These are phyloP conservation scores for Saraca asoca DNA, from an alignment of 331 rosid species.

Conservation along the genomic window DNA sequence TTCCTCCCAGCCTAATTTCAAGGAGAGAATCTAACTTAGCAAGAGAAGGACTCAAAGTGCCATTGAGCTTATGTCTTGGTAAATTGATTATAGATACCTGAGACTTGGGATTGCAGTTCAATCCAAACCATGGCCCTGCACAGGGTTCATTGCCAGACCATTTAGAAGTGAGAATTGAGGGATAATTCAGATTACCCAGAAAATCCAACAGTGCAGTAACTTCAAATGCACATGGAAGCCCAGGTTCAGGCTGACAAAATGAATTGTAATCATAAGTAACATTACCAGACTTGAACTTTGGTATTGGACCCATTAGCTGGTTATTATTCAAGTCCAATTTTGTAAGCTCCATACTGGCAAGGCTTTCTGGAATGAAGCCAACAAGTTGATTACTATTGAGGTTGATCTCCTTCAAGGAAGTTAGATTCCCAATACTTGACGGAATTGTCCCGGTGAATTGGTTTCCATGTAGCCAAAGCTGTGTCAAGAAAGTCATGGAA, in stretches of 20 bases:
- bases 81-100: constrained; percentile 63
- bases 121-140: constrained; percentile 63
- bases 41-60: constrained; percentile 73
- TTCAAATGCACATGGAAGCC: constrained; percentile 57
- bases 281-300: constrained; percentile 59
- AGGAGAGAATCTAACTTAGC: constrained; percentile 60
- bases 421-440: constrained; percentile 53
- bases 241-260: constrained; percentile 67
- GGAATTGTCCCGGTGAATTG: constrained; percentile 67
- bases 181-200: constrained; percentile 59
- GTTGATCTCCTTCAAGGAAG: constrained; percentile 69
- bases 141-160: constrained; percentile 86
- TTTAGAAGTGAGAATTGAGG: constrained; percentile 52
- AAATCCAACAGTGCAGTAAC: constrained; percentile 63
- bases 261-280: constrained; percentile 52
- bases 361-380: constrained; percentile 58
- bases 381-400: constrained; percentile 66
- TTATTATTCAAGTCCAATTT: constrained; percentile 67
- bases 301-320: constrained; percentile 72
- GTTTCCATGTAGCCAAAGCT: constrained; percentile 83
- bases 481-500: constrained; percentile 60
- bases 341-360: constrained; percentile 64
- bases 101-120: constrained; percentile 57
- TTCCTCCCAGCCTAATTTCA: constrained; percentile 58
- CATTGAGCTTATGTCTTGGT: constrained; percentile 56